Base-by-base conservation (phyloP, 192 early-diverging fungal species). In the Coemansia sp. region DNA sequence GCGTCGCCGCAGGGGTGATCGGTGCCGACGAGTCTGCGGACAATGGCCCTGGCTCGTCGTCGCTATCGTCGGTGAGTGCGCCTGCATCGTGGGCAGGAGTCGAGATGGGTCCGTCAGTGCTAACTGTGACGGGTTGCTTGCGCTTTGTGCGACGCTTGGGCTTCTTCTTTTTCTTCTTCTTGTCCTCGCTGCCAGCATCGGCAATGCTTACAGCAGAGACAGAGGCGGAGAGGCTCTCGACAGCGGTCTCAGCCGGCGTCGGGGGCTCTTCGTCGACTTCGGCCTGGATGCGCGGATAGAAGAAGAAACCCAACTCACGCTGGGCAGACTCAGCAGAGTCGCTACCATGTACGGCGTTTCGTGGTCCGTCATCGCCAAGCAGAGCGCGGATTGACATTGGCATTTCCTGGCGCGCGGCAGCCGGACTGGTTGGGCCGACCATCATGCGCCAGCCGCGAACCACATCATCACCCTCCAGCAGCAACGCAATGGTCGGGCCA, bases 271-370 rank as follows among this genome's bases (percentile, higher is more conserved):
- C 59, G 14, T 59, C 34, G 11, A 17, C 31, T 19, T 31, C 16
- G 9, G 13, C 63, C 63, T 70, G 72, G 40, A 75, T 76, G 41
- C 66, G 50, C 9, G 78, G 78, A 11, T 36, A 59, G 67, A 85
- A 85, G 62, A 85, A 85, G 54, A 85, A 79, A 2, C 54, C 64
- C 29, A 85, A 59, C 64, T 78, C 84, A 8, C 84, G 79, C 62
- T 63, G 48, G 1, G 79, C 84, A 31, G 73, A 60, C 29, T 70
- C 70, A 7, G 68, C 50, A 21, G 87, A 87, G 40, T 86, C 86
- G 51, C 85, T 86, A 40, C 85, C 87, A 66, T 88, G 86, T 0
- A 86, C 84, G 14, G 85, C 86, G 71, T 88, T 88, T 39, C 73
- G 73, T 17, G 67, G 69, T 33, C 72, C 67, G 41, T 60, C 63